Percentiles rank a stretch among this genome's conserved stretches.
Evolutionary conservation across 495 filamentous ascomycete species (phyloP).

Genomic region (Trichoderma orchidacearum): DNA sequence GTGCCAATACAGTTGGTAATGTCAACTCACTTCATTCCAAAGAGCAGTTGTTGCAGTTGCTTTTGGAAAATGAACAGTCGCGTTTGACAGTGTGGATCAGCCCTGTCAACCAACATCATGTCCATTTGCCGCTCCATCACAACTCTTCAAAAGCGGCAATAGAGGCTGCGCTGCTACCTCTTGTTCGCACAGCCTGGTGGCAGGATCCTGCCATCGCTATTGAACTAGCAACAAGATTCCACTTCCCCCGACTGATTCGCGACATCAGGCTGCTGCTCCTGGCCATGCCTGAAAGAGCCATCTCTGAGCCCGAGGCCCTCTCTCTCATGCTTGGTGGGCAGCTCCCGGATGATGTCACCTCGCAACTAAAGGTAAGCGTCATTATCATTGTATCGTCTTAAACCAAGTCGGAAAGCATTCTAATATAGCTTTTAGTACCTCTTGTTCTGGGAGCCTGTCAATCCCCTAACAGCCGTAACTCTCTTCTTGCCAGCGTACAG

Average conservation of each 20-base stretch:
- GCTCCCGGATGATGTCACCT: slow-evolving; percentile 64
- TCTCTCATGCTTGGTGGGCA: slow-evolving; percentile 64
- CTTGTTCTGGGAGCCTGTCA: slow-evolving; percentile 87
- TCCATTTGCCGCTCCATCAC: slow-evolving; percentile 9
- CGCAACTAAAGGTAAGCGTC: slow-evolving; percentile 74
- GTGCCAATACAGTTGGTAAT: slow-evolving; percentile 33
- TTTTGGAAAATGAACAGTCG: slow-evolving; percentile 74
- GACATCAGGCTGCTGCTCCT: slow-evolving; percentile 70
- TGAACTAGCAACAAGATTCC: slow-evolving; percentile 67
- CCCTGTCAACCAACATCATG: slow-evolving; percentile 53
- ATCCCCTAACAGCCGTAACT: slow-evolving; percentile 82
- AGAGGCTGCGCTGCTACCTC: slow-evolving; percentile 41
- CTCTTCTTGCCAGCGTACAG: slow-evolving; percentile 86
- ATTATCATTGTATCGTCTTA: too few relatives aligned
- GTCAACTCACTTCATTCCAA: slow-evolving; percentile 59
- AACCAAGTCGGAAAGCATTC: too few relatives aligned
- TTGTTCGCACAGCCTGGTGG: slow-evolving; percentile 71
- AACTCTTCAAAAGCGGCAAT: slow-evolving; percentile 26
- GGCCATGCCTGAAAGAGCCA: slow-evolving; percentile 67
- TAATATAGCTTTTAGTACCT: slow-evolving; percentile 66
- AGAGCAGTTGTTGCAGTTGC: slow-evolving; percentile 61
- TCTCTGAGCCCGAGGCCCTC: slow-evolving; percentile 65
- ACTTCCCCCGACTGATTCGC: slow-evolving; percentile 51
- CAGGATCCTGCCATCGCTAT: slow-evolving; percentile 74
- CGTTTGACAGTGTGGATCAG: slow-evolving; percentile 83